phyloP scores from a whole-genome alignment of 2,329 filamentous ascomycete species.

The Podosphaera xanthii region DNA sequence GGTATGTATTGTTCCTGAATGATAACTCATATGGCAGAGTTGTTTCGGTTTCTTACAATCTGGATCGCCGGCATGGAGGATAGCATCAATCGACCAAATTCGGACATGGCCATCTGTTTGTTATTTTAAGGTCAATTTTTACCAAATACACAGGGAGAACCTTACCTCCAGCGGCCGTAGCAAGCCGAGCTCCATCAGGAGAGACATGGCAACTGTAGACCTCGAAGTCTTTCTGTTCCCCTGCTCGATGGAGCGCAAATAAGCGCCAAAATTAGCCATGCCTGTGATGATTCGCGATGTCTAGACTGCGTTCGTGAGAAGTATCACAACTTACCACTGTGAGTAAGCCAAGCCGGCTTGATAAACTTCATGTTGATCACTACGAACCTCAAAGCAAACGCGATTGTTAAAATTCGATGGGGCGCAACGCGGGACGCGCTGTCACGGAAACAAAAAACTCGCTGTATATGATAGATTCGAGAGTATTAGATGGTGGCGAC shows the following conservation, averaged over 20 bases:
- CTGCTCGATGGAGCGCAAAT: constrained; percentile 21
- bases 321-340: constrained; percentile 41
- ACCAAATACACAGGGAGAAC: neutral
- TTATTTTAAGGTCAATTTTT: neutral
- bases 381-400: neutral
- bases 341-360: constrained; percentile 88
- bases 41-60: constrained; percentile 63
- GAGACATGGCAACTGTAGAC: constrained; percentile 97
- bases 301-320: neutral
- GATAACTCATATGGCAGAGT: constrained; percentile 93
- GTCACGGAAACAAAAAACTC: neutral
- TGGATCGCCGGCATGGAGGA: constrained; percentile 55
- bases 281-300: neutral
- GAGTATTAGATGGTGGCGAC: neutral
- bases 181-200: constrained; percentile 73
- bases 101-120: constrained; percentile 71
- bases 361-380: constrained; percentile 50
- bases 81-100: constrained; percentile 91
- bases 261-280: constrained; percentile 11
- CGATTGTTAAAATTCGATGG: neutral
- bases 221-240: constrained; percentile 95
- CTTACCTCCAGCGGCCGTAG: constrained; percentile 79
- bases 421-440: neutral
- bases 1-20: constrained; percentile 90
- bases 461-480: neutral